Percentiles rank a stretch among this genome's conserved stretches.
These are phyloP conservation scores for Rhodotorula taiwanensis DNA, from an alignment of 768 basidiomycete species.

Conservation along the genomic window DNA sequence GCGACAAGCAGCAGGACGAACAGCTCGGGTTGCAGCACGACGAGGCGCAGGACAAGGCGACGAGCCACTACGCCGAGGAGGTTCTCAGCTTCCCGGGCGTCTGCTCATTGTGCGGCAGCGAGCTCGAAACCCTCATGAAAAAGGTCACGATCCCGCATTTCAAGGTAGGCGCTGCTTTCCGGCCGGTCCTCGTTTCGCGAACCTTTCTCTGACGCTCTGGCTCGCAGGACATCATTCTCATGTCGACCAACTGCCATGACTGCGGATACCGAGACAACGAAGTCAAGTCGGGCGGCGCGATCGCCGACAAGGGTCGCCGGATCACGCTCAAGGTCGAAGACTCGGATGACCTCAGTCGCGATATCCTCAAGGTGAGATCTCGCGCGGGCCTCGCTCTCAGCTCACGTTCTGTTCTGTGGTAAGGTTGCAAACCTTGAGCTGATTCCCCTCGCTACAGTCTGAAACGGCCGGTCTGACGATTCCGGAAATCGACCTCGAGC, in stretches of 20 bases:
- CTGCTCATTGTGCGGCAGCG: slow-evolving; percentile 81
- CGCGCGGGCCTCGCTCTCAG: background rate
- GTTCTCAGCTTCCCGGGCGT: slow-evolving; percentile 77
- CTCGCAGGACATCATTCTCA: slow-evolving; percentile 81
- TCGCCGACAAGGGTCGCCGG: slow-evolving; percentile 75
- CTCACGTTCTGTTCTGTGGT: background rate
- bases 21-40: slow-evolving; percentile 62
- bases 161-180: slow-evolving; percentile 57
- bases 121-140: slow-evolving; percentile 85
- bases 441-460: slow-evolving; percentile 56
- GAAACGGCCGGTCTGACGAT: slow-evolving; percentile 84
- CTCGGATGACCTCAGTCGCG: slow-evolving; percentile 80
- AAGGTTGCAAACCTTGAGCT: too few relatives aligned
- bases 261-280: slow-evolving; percentile 98
- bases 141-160: slow-evolving; percentile 95
- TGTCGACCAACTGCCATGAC: slow-evolving; percentile 92
- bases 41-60: slow-evolving; percentile 38
- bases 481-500: slow-evolving; percentile 87
- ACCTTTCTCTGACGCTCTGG: background rate
- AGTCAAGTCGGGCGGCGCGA: slow-evolving; percentile 87
- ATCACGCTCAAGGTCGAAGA: slow-evolving; percentile 88
- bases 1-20: slow-evolving; percentile 73
- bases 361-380: slow-evolving; percentile 74
- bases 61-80: slow-evolving; percentile 60
- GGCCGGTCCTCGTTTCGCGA: background rate